Percentiles rank a stretch among this genome's conserved stretches.
phyloP scores from a whole-genome alignment of 257 asterid genomes.

The Rehmannia glutinosa region DNA sequence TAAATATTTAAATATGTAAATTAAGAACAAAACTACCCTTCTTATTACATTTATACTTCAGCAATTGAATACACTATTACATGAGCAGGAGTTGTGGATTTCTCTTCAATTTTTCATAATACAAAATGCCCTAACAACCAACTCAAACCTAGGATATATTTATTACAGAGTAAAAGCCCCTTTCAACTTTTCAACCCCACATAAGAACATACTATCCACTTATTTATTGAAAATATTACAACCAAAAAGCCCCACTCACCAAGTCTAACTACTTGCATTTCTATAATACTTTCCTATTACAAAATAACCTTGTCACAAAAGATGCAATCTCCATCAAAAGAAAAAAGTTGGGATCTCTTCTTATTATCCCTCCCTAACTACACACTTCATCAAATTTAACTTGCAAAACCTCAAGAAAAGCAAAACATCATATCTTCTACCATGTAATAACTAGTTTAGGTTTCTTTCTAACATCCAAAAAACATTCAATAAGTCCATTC shows the following conservation, averaged over 20 bases:
- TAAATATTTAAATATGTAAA: slow-evolving; percentile 6
- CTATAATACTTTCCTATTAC: slow-evolving; percentile 17
- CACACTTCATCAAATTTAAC: slow-evolving; percentile 28
- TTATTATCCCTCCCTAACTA: slow-evolving; percentile 23
- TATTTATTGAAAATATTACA: slow-evolving; percentile 22
- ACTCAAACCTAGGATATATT: background rate
- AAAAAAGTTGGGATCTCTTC: background rate
- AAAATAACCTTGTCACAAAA: slow-evolving; percentile 8
- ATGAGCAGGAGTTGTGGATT: slow-evolving; percentile 15
- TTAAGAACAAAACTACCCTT: slow-evolving; percentile 17
- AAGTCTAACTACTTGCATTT: slow-evolving; percentile 1
- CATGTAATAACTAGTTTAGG: background rate
- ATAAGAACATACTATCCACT: slow-evolving; percentile 13
- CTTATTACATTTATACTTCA: slow-evolving; percentile 27
- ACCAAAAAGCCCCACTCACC: slow-evolving; percentile 14
- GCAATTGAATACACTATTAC: slow-evolving; percentile 20
- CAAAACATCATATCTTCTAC: slow-evolving; percentile 18
- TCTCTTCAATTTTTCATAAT: slow-evolving; percentile 4
- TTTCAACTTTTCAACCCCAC: too few species aligned
- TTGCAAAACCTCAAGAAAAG: slow-evolving; percentile 1
- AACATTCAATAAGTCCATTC: slow-evolving; percentile 30
- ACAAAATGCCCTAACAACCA: slow-evolving; percentile 13
- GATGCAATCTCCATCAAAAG: slow-evolving; percentile 1
- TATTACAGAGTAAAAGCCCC: background rate
- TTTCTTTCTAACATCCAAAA: slow-evolving; percentile 1